Base-by-base conservation (phyloP, 2,329 filamentous ascomycete species). In the Xylaria sp. region DNA sequence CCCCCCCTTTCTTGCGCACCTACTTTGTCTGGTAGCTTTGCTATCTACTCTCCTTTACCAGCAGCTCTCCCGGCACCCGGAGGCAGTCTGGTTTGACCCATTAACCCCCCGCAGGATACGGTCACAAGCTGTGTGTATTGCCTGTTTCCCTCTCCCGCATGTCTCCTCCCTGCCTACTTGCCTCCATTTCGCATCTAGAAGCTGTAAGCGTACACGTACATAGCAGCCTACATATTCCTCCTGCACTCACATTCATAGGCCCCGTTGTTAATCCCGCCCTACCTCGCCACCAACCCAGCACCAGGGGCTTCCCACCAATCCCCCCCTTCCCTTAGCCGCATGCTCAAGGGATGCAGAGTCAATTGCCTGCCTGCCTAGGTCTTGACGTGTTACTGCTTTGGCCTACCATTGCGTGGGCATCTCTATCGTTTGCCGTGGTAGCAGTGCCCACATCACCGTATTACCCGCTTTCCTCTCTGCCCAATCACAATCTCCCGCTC, bases 51-150 rank as follows among this genome's bases (percentile, higher is more conserved):
- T 47, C n/a, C 51, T 42, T 32, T 27, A 23, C 32, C 54, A 16
- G 29, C 58, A 29, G n/a, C 55, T 62, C 32, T 62, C 18, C 37
- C 81, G 91, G 66, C 82, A 84, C 72, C 83, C 83, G 1, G 82
- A 84, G 16, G 54, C 81, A 97, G 48, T 92, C 92, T 57, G 93
- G 97, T 80, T 82, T 90, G 58, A 92, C 97, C 75, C 79, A 29
- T 97, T 61, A 60, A 57, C 10, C 55, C 18, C 51, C 37, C 40
- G 42, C 29, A 32, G 27, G 57, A 65, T 58, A 66, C 47, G 68
- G 55, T 25, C 37, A 44, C 13, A 23, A 44, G 51, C 44, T 71
- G 66, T 70, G 63, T 71, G 69, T 70, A 55, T 68, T 70, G 63
- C 70, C 65, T 65, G 50, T 71, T 70, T 58, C 60, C 65, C 65